Evolutionary conservation across 768 basidiomycete genomes (phyloP), one percentile per base, ranked within the genome.

Genomic region (Tricholoma saponaceum): DNA sequence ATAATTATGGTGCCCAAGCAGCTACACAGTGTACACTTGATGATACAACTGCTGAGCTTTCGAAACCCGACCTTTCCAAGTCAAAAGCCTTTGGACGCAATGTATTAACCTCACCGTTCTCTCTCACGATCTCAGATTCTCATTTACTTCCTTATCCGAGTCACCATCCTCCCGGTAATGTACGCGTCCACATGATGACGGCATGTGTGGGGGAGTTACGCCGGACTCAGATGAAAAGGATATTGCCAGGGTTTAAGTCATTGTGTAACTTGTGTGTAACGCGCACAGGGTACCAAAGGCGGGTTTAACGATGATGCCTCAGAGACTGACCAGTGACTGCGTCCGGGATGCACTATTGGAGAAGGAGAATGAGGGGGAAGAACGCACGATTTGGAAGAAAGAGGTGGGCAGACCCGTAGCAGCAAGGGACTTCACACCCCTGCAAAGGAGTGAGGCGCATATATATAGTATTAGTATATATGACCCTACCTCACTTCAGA

Each of bases 101-200:
- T n/a, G n/a, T n/a, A n/a, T n/a, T n/a, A n/a, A n/a, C n/a, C n/a
- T n/a, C n/a, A n/a, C n/a, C n/a, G n/a, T n/a, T n/a, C n/a, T n/a
- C n/a, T n/a, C n/a, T n/a, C n/a, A n/a, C n/a, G n/a, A n/a, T n/a
- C n/a, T n/a, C n/a, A n/a, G n/a, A n/a, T n/a, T n/a, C n/a, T n/a
- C n/a, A n/a, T n/a, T n/a, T n/a, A n/a, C n/a, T 39, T 39, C 37
- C 37, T 39, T 2, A 39, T 39, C 37, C 16, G 37, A 39, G 4
- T 39, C 16, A 8, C 16, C 37, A 8, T 10, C 37, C 52, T 58
- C 39, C 60, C 57, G 50, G 56, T 46, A 60, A 60, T 62, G n/a
- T 39, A 16, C 56, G 52, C 52, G 28, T 23, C 32, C 49, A 23
- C 30, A 6, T 18, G 20, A 58, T 16, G 10, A 30, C 47, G 20